A percentile compares a stretch with the other conserved stretches of the same genome.
Conservation (phyloP, 2,329 filamentous ascomycete genomes). For the Fusarium haematococcum region DNA sequence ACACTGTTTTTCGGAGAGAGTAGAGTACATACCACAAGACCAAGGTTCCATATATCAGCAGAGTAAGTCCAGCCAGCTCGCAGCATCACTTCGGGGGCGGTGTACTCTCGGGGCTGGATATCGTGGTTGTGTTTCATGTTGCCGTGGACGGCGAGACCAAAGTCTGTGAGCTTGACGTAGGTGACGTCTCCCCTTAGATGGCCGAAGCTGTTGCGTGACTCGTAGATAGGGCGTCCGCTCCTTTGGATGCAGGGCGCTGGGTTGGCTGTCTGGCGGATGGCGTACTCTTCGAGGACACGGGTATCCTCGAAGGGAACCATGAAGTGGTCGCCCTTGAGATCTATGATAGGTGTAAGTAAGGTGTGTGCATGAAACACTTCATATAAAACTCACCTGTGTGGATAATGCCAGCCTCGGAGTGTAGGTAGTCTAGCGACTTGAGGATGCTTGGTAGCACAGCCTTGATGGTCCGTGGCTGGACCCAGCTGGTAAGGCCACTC, state of each 20-base stretch:
- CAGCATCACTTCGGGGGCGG: slow-evolving; percentile 48
- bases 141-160: slow-evolving; percentile 44
- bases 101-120: slow-evolving; percentile 47
- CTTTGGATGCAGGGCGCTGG: slow-evolving; percentile 39
- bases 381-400: slow-evolving; percentile 51
- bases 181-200: slow-evolving; percentile 39
- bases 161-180: slow-evolving; percentile 45
- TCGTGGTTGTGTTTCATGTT: slow-evolving; percentile 37
- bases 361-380: rapidly evolving
- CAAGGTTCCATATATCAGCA: slow-evolving; percentile 49
- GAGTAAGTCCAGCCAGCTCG: slow-evolving; percentile 47
- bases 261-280: slow-evolving; percentile 36
- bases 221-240: slow-evolving; percentile 38
- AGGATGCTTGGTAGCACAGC: slow-evolving; percentile 51
- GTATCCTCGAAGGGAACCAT: slow-evolving; percentile 43
- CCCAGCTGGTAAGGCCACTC: slow-evolving; percentile 26
- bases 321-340: slow-evolving; percentile 43
- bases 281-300: slow-evolving; percentile 39
- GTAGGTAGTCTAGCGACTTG: slow-evolving; percentile 54
- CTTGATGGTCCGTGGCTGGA: slow-evolving; percentile 40
- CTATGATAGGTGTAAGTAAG: slow-evolving; percentile 17
- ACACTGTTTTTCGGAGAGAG: background rate
- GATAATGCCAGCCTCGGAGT: slow-evolving; percentile 53
- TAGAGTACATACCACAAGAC: slow-evolving; percentile 41
- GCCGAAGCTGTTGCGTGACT: slow-evolving; percentile 40